Evolutionary conservation across 768 basidiomycete genomes (phyloP), one percentile per base, ranked within the genome.

Genomic region (Lactarius psammicola): DNA sequence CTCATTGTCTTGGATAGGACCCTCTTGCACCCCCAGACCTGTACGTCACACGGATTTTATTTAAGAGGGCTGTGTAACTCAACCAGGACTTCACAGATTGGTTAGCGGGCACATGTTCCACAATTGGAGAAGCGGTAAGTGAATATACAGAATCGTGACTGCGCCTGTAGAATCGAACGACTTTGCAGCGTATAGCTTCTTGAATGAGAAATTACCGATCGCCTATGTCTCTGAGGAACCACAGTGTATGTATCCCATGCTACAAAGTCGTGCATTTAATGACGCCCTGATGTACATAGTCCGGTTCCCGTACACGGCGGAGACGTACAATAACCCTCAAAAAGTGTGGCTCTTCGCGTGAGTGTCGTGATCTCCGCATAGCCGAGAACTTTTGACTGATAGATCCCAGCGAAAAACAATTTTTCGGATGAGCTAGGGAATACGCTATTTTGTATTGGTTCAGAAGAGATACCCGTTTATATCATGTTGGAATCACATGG

Each of bases 21-120:
- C 74, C 77, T 3, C 53, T 76, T 42, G 76, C 77, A 6, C 76
- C 77, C n/a, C 77, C 77, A 40, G 77, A 78, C 46, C 55, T 78
- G 77, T 76, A 60, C 60, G 76, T 0, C 54, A 30, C 5, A 5
- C 20, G 15, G 4, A 18, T 18, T 28, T 31, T 55, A 11, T 20
- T 4, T 56, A 49, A 57, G 34, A 18, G 31, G 11, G n/a, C 20
- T 23, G 13, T 13, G 31, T 49, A n/a, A 34, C 40, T 51, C 13
- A 51, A 60, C 28, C 42, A 30, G 15, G 6, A 10, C n/a, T 51
- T 15, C 6, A 26, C 34, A 56, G 54, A 13, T 8, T 63, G 6
- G 55, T 57, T 17, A 28, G n/a, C 28, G 62, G 18, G 4, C n/a
- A 26, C 31, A 63, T 63, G 62, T 4, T 6, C 6, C 31, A 23